Evolutionary conservation across 129 eudicot genomes (phyloP).

Genomic region (Chrysanthemum seticuspe): DNA sequence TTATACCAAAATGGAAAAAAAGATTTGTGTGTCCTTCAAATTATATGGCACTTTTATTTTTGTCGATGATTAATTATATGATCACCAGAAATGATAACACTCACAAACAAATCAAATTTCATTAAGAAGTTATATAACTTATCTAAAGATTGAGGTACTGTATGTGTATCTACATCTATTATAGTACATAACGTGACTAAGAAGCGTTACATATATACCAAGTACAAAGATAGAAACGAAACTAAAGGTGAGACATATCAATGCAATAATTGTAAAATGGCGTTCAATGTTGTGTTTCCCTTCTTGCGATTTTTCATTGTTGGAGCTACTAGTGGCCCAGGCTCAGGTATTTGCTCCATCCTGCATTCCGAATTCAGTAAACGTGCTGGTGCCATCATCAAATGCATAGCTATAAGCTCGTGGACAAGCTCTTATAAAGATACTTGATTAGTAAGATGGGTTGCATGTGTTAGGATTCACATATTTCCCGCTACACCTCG

Average conservation of each 20-base stretch:
- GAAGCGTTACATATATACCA: too few relatives aligned
- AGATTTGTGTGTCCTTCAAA: too few relatives aligned
- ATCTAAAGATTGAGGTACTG: too few relatives aligned
- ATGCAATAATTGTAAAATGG: conserved; percentile 29
- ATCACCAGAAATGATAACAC: too few relatives aligned
- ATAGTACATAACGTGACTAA: too few relatives aligned
- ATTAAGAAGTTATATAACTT: too few relatives aligned
- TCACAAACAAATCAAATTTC: too few relatives aligned
- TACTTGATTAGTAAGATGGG: conserved; percentile 72
- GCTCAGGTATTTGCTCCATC: conserved; percentile 55
- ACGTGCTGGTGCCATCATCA: conserved; percentile 93
- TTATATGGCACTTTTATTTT: too few relatives aligned
- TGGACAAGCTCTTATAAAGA: conserved; percentile 87
- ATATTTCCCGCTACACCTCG: conserved; percentile 84
- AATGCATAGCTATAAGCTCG: conserved; percentile 91
- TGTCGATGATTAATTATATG: too few relatives aligned
- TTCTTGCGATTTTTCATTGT: conserved; percentile 23
- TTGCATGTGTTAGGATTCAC: conserved; percentile 76
- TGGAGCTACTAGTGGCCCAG: conserved; percentile 41
- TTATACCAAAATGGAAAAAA: too few relatives aligned
- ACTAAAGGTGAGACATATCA: neutral
- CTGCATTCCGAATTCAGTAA: conserved; percentile 67
- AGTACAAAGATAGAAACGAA: too few relatives aligned
- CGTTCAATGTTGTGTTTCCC: conserved; percentile 39
- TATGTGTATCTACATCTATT: too few relatives aligned